Base-by-base conservation (phyloP, 2,329 filamentous ascomycete genomes). In the Exophiala aquamarina region DNA sequence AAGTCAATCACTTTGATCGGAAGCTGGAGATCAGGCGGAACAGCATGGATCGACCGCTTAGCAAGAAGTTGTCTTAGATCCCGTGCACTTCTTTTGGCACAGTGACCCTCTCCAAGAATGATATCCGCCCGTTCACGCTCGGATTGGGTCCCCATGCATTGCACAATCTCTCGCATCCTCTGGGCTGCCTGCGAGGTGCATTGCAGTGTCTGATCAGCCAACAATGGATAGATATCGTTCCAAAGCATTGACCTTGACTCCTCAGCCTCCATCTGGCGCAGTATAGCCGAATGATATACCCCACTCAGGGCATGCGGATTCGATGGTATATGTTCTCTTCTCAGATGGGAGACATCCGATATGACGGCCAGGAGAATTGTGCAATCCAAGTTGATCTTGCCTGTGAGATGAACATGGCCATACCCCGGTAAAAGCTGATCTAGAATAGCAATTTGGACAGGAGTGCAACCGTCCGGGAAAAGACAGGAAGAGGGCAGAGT, bases 351-450 rank as follows among this genome's bases (percentile, higher is more conserved):
- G 19, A 90, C 81, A 58, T 91, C 87, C 0, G 86, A 89, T 1
- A 85, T 78, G 2, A 90, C 70, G 3, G 85, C 86, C 4, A 91
- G 76, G 4, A 91, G 74, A 37, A 89, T 79, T 1, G 86, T 89
- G 55, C 71, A 73, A 52, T 77, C 73, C 38, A 74, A 65, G 54
- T 75, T 74, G 34, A 76, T 52, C 9, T 64, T 67, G 8, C 65
- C 34, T n/a, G 70, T 74, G 54, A 73, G 65, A 17, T 63, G 61
- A 38, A 68, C 65, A 59, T 66, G 67, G 11, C 65, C 20, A 15
- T 18, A 9, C 21, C 42, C 19, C 3, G 47, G 53, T 34, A 50
- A 36, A 18, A 56, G 33, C 11, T 29, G 33, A 23, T 50, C 38
- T 23, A 58, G 45, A 18, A 38, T 41, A 29, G 34, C 38, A 14